Conservation (phyloP, 768 basidiomycete species). For the Pulveroboletus sp. region DNA sequence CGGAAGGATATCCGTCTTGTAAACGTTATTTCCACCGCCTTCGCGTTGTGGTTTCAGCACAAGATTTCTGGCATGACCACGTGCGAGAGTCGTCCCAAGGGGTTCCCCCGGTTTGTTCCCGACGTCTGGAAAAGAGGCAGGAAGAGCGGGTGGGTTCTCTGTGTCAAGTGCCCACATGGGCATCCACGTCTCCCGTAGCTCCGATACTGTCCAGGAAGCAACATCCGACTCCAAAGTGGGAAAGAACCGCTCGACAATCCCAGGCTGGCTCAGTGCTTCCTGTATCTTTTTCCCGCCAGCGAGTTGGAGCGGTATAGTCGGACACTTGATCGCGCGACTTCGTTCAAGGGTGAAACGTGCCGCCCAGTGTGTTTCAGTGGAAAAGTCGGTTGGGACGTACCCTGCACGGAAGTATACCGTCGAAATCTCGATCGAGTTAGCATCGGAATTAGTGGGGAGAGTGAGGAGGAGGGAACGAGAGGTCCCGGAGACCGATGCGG, state of each 20-base stretch:
- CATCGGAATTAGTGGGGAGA: slow-evolving; percentile 2
- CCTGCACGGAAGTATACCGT: slow-evolving; percentile 89
- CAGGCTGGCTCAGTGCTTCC: slow-evolving; percentile 72
- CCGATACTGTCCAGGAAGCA: slow-evolving; percentile 31
- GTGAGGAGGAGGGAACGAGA: slow-evolving; percentile 40
- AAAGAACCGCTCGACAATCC: slow-evolving; percentile 72
- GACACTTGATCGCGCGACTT: slow-evolving; percentile 88
- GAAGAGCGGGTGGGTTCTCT: not conserved
- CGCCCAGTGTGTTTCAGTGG: slow-evolving; percentile 55
- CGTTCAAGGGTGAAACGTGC: slow-evolving; percentile 78
- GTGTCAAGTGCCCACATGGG: slow-evolving; percentile 76
- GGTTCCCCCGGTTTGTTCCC: slow-evolving; percentile 10
- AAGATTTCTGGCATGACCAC: slow-evolving; percentile 41
- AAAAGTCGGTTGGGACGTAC: slow-evolving; percentile 81
- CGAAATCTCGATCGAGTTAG: slow-evolving; percentile 59
- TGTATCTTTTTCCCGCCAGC: slow-evolving; percentile 96
- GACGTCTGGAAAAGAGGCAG: not conserved
- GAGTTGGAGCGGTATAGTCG: slow-evolving; percentile 85
- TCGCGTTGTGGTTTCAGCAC: slow-evolving; percentile 98
- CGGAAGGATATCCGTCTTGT: slow-evolving; percentile 72
- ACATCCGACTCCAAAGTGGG: slow-evolving; percentile 30
- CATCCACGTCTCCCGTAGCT: slow-evolving; percentile 76
- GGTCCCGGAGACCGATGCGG: slow-evolving; percentile 49
- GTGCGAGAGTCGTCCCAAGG: slow-evolving; percentile 20
- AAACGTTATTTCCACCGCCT: slow-evolving; percentile 96